Percentiles rank a stretch among this genome's conserved stretches.
These are phyloP conservation scores for Solanum stenotomum DNA, from an alignment of 257 asterid genomes.

Conservation along the genomic window DNA sequence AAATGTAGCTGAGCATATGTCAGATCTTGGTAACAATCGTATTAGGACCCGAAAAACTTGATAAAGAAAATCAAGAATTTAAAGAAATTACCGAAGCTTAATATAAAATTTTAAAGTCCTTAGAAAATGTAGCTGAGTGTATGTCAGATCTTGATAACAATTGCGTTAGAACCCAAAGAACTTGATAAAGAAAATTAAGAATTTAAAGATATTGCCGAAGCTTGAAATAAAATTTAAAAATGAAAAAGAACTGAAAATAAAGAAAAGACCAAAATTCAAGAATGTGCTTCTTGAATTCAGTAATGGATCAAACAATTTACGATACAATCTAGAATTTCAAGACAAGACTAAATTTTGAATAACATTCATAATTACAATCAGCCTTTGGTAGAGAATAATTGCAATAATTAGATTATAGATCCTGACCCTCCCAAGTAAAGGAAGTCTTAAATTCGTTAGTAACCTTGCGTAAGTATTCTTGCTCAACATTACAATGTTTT, in stretches of 20 bases:
- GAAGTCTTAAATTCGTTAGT: not conserved
- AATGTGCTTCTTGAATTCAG: not conserved
- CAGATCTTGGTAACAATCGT: not conserved
- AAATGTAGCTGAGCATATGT: not conserved
- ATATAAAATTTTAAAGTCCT: not conserved
- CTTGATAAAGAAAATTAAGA: not conserved
- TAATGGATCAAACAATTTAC: not conserved
- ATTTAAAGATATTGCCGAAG: not conserved
- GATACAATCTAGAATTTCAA: not conserved
- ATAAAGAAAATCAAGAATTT: not conserved
- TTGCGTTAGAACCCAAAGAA: not conserved
- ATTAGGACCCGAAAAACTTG: not conserved
- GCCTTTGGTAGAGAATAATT: not conserved
- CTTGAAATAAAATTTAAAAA: not conserved
- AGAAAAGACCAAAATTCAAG: not conserved
- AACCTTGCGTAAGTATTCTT: not conserved
- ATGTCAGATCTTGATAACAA: not conserved
- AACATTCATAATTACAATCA: not conserved
- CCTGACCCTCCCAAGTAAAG: not conserved
- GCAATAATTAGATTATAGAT: not conserved
- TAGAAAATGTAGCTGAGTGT: not conserved
- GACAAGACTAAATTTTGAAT: not conserved
- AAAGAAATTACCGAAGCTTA: not conserved
- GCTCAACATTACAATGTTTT: not conserved
- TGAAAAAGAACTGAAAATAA: not conserved